Conservation (phyloP, 768 basidiomycete species). For the Macrolepiota albuminosa region DNA sequence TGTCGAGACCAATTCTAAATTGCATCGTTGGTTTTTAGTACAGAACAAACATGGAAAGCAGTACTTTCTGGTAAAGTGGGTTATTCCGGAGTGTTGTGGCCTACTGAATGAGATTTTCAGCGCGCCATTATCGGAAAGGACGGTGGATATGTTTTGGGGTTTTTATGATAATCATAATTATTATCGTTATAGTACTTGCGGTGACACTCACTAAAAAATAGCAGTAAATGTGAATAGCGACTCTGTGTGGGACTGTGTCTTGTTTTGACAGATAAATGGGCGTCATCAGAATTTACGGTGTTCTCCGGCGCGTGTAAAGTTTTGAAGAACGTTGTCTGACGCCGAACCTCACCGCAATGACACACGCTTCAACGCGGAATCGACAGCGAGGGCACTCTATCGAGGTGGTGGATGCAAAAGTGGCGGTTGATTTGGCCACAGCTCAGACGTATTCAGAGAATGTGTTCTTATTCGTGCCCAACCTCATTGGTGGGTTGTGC, state of each 20-base stretch:
- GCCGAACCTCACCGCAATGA: conserved; percentile 17
- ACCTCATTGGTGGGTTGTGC: conserved; percentile 77
- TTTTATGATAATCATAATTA: conserved; percentile 45
- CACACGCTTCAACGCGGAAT: conserved; percentile 28
- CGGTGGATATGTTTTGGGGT: conserved; percentile 85
- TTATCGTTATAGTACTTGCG: conserved; percentile 56
- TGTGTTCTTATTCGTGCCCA: conserved; percentile 95
- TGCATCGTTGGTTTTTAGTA: conserved; percentile 29
- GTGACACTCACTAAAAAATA: conserved; percentile 6
- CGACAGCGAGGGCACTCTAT: conserved; percentile 50
- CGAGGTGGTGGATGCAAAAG: conserved; percentile 76
- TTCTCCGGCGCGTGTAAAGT: conserved; percentile 16
- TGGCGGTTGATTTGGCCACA: conserved; percentile 83
- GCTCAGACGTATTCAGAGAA: conserved; percentile 89
- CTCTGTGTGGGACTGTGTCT: background rate
- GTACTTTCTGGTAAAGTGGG: conserved; percentile 44
- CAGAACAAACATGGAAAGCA: conserved; percentile 60
- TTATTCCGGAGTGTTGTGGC: conserved; percentile 6
- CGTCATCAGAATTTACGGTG: conserved; percentile 17
- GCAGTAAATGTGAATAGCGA: background rate
- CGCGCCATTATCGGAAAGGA: conserved; percentile 68
- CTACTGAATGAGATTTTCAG: conserved; percentile 22
- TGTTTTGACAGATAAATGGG: conserved; percentile 9
- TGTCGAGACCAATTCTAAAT: background rate
- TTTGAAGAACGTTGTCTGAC: conserved; percentile 2